A percentile compares a stretch with the other conserved stretches of the same genome.
Conservation (phyloP, 805 yeast genomes). For the Clavispora vitiphila region DNA sequence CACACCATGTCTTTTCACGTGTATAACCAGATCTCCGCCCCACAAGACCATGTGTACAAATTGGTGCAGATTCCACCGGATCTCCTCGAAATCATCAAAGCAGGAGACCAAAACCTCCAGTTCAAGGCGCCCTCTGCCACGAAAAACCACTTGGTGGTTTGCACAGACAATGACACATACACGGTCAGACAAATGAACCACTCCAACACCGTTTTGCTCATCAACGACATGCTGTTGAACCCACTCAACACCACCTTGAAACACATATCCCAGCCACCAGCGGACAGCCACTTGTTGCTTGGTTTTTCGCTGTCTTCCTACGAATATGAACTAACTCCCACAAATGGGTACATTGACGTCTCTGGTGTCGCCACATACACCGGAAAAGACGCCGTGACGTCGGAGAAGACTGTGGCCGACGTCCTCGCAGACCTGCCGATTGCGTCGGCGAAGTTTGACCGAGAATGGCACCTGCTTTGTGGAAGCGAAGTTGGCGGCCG, state of each 20-base stretch:
- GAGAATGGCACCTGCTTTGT: conserved; percentile 46
- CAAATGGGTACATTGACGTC: conserved; percentile 26
- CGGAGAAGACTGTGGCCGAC: conserved; percentile 22
- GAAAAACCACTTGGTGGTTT: conserved; percentile 48
- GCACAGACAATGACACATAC: conserved; percentile 58
- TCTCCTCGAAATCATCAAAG: conserved; percentile 8
- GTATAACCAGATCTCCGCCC: conserved; percentile 7
- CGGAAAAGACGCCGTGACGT: conserved; percentile 3
- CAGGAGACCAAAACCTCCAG: conserved; percentile 5
- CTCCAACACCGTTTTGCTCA: conserved; percentile 72
- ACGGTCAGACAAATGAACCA: conserved; percentile 74
- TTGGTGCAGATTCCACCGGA: conserved; percentile 15
- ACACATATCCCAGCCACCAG: background rate
- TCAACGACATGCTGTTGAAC: conserved; percentile 18
- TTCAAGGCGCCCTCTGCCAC: conserved; percentile 11
- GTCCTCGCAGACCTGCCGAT: conserved; percentile 45
- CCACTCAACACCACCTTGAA: conserved; percentile 1
- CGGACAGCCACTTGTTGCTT: conserved; percentile 17
- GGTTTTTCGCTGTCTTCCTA: conserved; percentile 27
- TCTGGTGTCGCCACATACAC: conserved; percentile 22
- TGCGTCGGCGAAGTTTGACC: conserved; percentile 49
- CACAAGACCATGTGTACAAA: conserved; percentile 10
- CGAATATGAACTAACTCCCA: conserved; percentile 30
- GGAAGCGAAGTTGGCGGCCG: conserved; percentile 52
- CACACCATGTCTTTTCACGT: conserved; percentile 11